Evolutionary conservation across 345 rosid genomes (phyloP).

Genomic region (Aquilaria yunnanensis): DNA sequence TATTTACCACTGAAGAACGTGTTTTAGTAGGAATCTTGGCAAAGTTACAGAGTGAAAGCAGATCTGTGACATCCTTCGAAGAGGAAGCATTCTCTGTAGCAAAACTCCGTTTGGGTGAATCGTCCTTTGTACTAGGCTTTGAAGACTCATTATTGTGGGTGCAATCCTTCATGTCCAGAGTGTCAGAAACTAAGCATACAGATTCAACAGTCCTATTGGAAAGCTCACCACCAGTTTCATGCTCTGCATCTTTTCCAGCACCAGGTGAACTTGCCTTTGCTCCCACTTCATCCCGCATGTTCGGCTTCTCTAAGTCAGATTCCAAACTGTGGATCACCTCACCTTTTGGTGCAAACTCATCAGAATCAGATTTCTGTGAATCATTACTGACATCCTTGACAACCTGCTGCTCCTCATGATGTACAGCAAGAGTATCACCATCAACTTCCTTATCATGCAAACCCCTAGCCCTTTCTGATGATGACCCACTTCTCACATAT

Average conservation of each 20-base stretch:
- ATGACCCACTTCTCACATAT: slow-evolving; percentile 60
- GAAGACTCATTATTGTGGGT: slow-evolving; percentile 28
- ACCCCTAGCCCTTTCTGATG: slow-evolving; percentile 55
- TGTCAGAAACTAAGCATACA: slow-evolving; percentile 23
- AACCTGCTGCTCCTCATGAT: slow-evolving; percentile 48
- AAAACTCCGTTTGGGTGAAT: slow-evolving; percentile 21
- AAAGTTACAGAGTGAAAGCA: slow-evolving; percentile 65
- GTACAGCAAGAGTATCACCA: slow-evolving; percentile 39
- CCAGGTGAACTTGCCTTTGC: slow-evolving; percentile 49
- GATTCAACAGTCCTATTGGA: slow-evolving; percentile 39
- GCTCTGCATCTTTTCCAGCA: slow-evolving; percentile 30
- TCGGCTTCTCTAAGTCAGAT: slow-evolving; percentile 39
- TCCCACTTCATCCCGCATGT: slow-evolving; percentile 38
- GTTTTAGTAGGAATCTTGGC: slow-evolving; percentile 79
- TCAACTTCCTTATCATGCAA: slow-evolving; percentile 52
- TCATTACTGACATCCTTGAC: slow-evolving; percentile 46
- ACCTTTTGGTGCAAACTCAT: slow-evolving; percentile 33
- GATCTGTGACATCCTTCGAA: slow-evolving; percentile 41
- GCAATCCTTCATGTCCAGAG: slow-evolving; percentile 38
- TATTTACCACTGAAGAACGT: slow-evolving; percentile 61
- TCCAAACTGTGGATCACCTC: slow-evolving; percentile 50
- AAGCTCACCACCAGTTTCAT: slow-evolving; percentile 33
- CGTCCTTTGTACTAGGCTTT: slow-evolving; percentile 34
- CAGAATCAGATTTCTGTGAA: slow-evolving; percentile 40
- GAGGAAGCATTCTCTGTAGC: slow-evolving; percentile 26